A percentile compares a stretch with the other conserved stretches of the same genome.
phyloP scores from a whole-genome alignment of 2,329 filamentous ascomycete genomes.

The Thermothelomyces thermophilus region DNA sequence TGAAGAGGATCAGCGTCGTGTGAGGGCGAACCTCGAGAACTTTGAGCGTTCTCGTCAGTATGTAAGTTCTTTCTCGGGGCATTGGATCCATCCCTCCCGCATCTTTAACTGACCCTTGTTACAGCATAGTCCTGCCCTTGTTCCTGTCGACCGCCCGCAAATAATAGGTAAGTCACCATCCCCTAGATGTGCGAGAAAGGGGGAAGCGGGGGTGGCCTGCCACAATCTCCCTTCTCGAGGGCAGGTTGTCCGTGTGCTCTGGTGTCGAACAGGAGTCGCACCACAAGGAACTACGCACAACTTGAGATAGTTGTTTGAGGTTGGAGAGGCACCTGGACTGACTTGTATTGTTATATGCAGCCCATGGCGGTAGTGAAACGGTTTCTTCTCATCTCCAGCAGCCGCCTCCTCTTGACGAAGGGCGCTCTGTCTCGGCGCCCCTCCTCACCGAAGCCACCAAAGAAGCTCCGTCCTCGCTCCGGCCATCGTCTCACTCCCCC shows the following conservation, averaged over 20 bases:
- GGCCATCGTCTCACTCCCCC: not conserved
- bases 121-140: conserved; percentile 7
- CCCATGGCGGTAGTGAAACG: conserved; percentile 18
- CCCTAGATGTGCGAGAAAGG: too few relatives aligned
- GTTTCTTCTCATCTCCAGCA: conserved; percentile 6
- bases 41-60: conserved; percentile 40
- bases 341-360: conserved; percentile 21
- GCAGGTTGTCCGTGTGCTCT: not conserved
- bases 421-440: conserved; percentile 6
- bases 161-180: conserved; percentile 19
- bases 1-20: conserved; percentile 48
- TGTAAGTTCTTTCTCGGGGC: conserved; percentile 27
- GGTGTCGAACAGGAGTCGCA: conserved; percentile 15
- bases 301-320: too few relatives aligned
- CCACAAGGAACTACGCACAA: not conserved
- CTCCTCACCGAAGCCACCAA: conserved; percentile 2
- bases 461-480: not conserved
- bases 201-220: conserved; percentile 5
- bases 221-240: not conserved
- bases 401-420: conserved; percentile 3
- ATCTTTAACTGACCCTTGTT: not conserved
- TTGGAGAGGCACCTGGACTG: conserved; percentile 20
- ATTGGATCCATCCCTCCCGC: too few relatives aligned
- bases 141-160: conserved; percentile 8
- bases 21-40: conserved; percentile 38